Conservation (phyloP, 768 basidiomycete genomes). For the Leccinum truebloodii region DNA sequence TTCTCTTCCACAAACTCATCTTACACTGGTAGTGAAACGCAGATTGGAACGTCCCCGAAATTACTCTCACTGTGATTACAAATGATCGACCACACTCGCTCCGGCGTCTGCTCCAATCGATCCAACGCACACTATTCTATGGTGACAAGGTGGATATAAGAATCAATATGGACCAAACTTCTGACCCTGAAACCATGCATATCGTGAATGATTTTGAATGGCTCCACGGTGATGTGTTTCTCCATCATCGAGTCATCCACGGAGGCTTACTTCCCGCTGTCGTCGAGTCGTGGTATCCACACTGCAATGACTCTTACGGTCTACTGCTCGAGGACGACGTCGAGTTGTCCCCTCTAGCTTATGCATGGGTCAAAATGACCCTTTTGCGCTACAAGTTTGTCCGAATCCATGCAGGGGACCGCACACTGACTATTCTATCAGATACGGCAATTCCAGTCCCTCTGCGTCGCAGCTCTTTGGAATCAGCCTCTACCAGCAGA, state of each 20-base stretch:
- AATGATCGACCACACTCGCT: conserved; percentile 75
- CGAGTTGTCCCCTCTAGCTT: conserved; percentile 82
- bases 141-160: conserved; percentile 66
- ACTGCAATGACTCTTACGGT: conserved; percentile 70
- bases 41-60: conserved; percentile 75
- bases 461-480: conserved; percentile 62
- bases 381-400: conserved; percentile 70
- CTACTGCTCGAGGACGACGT: conserved; percentile 85
- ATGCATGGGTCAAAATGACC: conserved; percentile 84
- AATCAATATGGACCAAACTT: conserved; percentile 76
- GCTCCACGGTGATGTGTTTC: conserved; percentile 56
- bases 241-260: conserved; percentile 75
- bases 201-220: conserved; percentile 55
- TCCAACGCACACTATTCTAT: conserved; percentile 58
- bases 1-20: conserved; percentile 12
- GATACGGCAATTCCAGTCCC: conserved; percentile 52
- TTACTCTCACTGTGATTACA: conserved; percentile 77
- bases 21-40: conserved; percentile 10
- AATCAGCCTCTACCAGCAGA: conserved; percentile 86
- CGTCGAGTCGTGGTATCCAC: conserved; percentile 89
- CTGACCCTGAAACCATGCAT: conserved; percentile 59
- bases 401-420: not conserved
- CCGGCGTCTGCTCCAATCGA: conserved; percentile 61
- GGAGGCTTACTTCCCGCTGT: conserved; percentile 82
- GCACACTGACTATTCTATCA: conserved; percentile 27